Base-by-base conservation (phyloP, 106 monocot species). In the Dactylorhiza incarnata region DNA sequence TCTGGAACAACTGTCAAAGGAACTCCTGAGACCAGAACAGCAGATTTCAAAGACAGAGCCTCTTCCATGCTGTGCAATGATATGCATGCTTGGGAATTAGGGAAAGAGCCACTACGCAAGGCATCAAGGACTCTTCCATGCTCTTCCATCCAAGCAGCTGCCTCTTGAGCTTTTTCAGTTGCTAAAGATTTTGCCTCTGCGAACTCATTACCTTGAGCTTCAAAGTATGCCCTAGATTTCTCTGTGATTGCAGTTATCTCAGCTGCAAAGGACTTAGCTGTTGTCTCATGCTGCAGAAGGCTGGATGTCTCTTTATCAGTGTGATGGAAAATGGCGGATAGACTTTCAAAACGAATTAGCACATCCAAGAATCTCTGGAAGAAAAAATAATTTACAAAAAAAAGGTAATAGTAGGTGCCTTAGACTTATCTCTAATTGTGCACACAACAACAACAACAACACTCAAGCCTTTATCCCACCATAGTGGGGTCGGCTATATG, bases 1-100 rank as follows among this genome's bases (percentile, higher is more conserved):
- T 99, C 99, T 68, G 99, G 99, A 54, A 99, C 94, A 82, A 99
- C 74, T 59, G 99, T 84, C n/a, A 99, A 82, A 75, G 99, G 99
- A 63, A 99, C 88, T 59, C 89, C 89, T 23, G 91, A 91, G 5
- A 73, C 76, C 26, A 85, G 55, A 84, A 99, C 94, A 80, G 97
- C 81, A 72, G 94, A 83, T 51, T 45, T 85, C 77, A 99, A 83
- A 82, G 93, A 93, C 56, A 99, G 80, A 82, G 80, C 83, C 62
- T 91, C 85, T 74, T 89, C 91, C 77, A 81, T 79, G 73, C 80
- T 73, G 78, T 80, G 80, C 17, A 89, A 72, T 53, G 71, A 76
- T 47, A 82, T 72, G 80, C 75, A 84, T 76, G 81, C 48, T 70
- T 86, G 75, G 37, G 69, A 49, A 82, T 85, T 83, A 37, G 85